Evolutionary conservation across 2,329 filamentous ascomycete species (phyloP).

Genomic region (Arthrobotrys musiformis): DNA sequence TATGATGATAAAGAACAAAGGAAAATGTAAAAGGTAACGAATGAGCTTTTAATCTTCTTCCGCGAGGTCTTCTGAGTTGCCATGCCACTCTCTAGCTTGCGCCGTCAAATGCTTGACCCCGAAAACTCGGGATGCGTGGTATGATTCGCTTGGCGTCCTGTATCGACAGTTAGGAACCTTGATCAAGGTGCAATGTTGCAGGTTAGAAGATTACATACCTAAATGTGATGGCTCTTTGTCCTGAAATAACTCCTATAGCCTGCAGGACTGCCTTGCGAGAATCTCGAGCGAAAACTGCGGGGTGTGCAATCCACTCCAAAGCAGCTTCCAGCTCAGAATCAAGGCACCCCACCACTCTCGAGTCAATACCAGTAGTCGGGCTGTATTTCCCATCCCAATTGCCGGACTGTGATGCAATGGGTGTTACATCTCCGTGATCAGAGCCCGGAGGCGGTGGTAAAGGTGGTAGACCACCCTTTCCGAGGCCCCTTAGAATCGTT

Average conservation of each 20-base stretch:
- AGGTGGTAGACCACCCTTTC: conserved; percentile 92
- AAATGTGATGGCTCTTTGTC: conserved; percentile 92
- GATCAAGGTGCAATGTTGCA: neutral
- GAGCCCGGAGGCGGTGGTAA: conserved; percentile 73
- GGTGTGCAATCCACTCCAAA: conserved; percentile 97
- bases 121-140: conserved; percentile 85
- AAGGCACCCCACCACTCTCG: conserved; percentile 81
- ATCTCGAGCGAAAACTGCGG: conserved; percentile 91
- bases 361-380: conserved; percentile 80
- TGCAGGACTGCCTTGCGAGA: conserved; percentile 95
- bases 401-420: conserved; percentile 58
- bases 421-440: conserved; percentile 46
- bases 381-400: conserved; percentile 67
- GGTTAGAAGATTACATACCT: conserved; percentile 53
- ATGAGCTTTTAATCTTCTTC: conserved; percentile 58
- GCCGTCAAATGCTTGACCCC: conserved; percentile 86
- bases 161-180: conserved; percentile 16
- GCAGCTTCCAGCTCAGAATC: conserved; percentile 90
- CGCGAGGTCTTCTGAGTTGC: conserved; percentile 63
- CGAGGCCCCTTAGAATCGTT: conserved; percentile 93
- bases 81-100: conserved; percentile 89
- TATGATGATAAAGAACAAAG: conserved; percentile 46
- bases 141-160: conserved; percentile 79
- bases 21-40: conserved; percentile 29
- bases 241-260: conserved; percentile 95